These are phyloP conservation scores for Penicillium daleae DNA, from an alignment of 495 filamentous ascomycete species.

Conservation along the genomic window DNA sequence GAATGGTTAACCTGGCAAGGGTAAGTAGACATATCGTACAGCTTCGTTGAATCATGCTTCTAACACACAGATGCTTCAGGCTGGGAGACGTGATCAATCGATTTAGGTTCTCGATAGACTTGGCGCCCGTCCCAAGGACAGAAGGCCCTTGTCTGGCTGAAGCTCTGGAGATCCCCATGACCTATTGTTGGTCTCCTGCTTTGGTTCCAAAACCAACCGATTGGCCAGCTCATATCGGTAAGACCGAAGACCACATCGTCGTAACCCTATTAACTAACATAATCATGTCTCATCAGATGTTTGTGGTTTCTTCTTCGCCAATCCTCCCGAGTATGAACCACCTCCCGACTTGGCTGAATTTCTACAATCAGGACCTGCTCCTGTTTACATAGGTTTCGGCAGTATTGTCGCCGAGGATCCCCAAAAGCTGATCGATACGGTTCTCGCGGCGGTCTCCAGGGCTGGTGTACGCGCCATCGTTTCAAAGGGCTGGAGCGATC, in stretches of 20 bases:
- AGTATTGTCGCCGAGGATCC: conserved; percentile 68
- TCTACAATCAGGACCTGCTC: conserved; percentile 55
- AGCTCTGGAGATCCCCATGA: conserved; percentile 60
- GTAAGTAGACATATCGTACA: conserved; percentile 27
- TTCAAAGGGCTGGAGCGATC: conserved; percentile 65
- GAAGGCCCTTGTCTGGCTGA: conserved; percentile 41
- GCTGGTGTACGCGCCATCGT: conserved; percentile 61
- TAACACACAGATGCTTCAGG: conserved; percentile 24
- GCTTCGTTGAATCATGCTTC: conserved; percentile 4
- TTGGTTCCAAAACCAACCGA: conserved; percentile 65
- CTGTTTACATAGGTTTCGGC: conserved; percentile 71
- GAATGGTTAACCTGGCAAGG: conserved; percentile 73
- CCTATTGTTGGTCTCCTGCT: conserved; percentile 67
- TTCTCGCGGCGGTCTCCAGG: conserved; percentile 57
- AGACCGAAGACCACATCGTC: background rate
- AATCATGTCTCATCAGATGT: conserved; percentile 39
- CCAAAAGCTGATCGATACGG: conserved; percentile 51
- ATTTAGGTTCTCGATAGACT: conserved; percentile 54
- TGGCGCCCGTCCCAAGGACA: conserved; percentile 51
- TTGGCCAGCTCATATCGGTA: conserved; percentile 61
- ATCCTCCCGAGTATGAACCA: conserved; percentile 55
- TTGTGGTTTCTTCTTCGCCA: conserved; percentile 65
- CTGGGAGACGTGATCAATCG: conserved; percentile 64
- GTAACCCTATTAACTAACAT: background rate
- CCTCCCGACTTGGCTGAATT: conserved; percentile 54